Conservation (phyloP, 2,329 filamentous ascomycete species). For the Elsinoe fawcettii region DNA sequence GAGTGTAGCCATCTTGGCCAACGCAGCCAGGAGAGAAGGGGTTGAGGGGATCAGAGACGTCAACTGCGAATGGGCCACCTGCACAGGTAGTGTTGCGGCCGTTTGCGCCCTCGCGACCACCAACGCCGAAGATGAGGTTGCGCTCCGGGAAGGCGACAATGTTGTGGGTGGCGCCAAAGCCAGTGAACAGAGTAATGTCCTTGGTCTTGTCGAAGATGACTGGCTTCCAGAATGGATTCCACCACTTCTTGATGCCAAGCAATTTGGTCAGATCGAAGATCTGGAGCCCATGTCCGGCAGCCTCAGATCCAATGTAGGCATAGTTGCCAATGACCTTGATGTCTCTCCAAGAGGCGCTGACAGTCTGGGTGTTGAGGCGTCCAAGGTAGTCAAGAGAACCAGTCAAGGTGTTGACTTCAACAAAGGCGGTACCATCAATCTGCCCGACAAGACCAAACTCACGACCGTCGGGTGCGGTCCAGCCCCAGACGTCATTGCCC, state of each 20-base stretch:
- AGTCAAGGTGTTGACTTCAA: conserved; percentile 40
- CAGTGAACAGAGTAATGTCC: conserved; percentile 36
- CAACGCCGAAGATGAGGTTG: conserved; percentile 40
- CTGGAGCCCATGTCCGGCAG: conserved; percentile 49
- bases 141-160: conserved; percentile 46
- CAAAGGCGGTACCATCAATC: conserved; percentile 48
- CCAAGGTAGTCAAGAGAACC: conserved; percentile 48
- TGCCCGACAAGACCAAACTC: conserved; percentile 50
- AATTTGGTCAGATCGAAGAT: conserved; percentile 56
- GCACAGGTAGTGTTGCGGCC: conserved; percentile 39
- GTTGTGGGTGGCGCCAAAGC: conserved; percentile 45
- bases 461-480: conserved; percentile 46
- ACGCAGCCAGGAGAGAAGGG: conserved; percentile 45
- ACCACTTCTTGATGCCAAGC: conserved; percentile 40
- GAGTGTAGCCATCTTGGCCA: conserved; percentile 47
- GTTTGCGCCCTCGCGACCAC: conserved; percentile 22
- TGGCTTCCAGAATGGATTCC: conserved; percentile 26
- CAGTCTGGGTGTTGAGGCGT: conserved; percentile 42
- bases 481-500: conserved; percentile 42
- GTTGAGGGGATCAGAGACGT: conserved; percentile 45
- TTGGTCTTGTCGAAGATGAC: conserved; percentile 38
- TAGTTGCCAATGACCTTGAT: conserved; percentile 40
- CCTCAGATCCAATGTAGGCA: conserved; percentile 39
- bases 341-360: conserved; percentile 46
- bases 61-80: conserved; percentile 47